Base-by-base conservation (phyloP, 768 basidiomycete genomes). In the Termitomyces sp. region DNA sequence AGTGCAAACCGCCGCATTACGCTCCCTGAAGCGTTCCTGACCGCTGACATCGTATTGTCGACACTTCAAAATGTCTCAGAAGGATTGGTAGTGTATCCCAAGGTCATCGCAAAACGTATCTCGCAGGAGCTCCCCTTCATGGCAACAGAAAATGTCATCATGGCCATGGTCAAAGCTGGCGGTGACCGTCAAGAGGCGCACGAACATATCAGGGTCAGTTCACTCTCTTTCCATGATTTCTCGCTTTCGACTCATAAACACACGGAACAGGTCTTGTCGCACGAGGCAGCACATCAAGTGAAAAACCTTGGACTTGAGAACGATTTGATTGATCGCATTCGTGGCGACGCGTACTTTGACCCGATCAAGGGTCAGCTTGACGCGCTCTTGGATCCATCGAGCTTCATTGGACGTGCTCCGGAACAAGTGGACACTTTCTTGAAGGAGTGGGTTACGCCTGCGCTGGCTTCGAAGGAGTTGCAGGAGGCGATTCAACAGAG, bases 141-240 rank as follows among this genome's bases (percentile, higher is more conserved):
- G 97, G 94, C 96, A 4, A 99, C 97, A 2, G 97, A 99, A 72
- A 99, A 99, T 70, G 82, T 99, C 72, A 98, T 98, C 73, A 98
- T 99, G 97, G 94, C 94, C 1, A 84, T 99, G 40, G 97, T 98
- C 58, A 97, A 91, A 72, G 85, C 83, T 46, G 93, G 93, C 20
- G 96, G 95, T 1, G 95, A 98, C 71, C 82, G 97, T 32, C 97
- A 98, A 68, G 94, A 93, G 71, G 93, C 93, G 7, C 97, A 98
- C 68, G 97, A 98, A 73, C 89, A 91, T 73, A 94, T 98, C 66
- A 77, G 96, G 56, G 90, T 90, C 58, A 56, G 77, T 73, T 38
- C 31, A 36, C 48, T 56, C 47, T 54, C 16, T 39, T n/a, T 46
- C 13, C 27, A 44, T 56, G 39, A 36, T 44, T 39, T 38, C n/a